Base-by-base conservation (phyloP, 2,329 filamentous ascomycete species). In the Calonectria pauciramosa region DNA sequence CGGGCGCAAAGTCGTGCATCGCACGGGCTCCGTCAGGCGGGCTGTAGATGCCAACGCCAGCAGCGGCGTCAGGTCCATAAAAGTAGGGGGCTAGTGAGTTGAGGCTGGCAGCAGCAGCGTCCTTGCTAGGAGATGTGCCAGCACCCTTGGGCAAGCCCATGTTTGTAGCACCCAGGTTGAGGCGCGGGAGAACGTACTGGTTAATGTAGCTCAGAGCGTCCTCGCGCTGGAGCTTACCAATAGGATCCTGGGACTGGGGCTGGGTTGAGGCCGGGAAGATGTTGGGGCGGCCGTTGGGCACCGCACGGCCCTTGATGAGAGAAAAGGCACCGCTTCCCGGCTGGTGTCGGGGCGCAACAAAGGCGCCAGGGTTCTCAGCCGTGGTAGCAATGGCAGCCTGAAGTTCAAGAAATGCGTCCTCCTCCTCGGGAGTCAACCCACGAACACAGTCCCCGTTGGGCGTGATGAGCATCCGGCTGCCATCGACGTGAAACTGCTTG, bases 371-470 rank as follows among this genome's bases (percentile, higher is more conserved):
- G 67, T 87, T 88, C 60, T 87, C 85, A 18, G 89, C 87, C 47
- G 86, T 86, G 11, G 83, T 82, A 3, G 89, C 88, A 56, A 95
- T 85, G 9, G 86, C 86, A 63, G 88, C 86, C 83, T 96, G 95
- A 7, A 96, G 88, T 66, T 91, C 88, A 14, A 96, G 86, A 77
- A 94, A 96, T 6, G 90, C 89, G 41, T 93, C 88, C 81, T 96
- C 94, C 76, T 96, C 92, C 52, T 93, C 91, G 5, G 89, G 85
- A 1, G 89, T 92, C 69, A 97, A 85, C 72, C 94, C 93, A 77
- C 93, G 92, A n/a, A 96, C 88, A 82, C 94, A 94, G 76, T 95
- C 93, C 14, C 94, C 94, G 75, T 94, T 92, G 0, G 94, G 93
- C 0, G 94, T 96, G 68, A 96, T 91, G 78, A 96, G 89, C 76